Base-by-base conservation (phyloP, 2,329 filamentous ascomycete species). In the Tolypocladium endophyticum region DNA sequence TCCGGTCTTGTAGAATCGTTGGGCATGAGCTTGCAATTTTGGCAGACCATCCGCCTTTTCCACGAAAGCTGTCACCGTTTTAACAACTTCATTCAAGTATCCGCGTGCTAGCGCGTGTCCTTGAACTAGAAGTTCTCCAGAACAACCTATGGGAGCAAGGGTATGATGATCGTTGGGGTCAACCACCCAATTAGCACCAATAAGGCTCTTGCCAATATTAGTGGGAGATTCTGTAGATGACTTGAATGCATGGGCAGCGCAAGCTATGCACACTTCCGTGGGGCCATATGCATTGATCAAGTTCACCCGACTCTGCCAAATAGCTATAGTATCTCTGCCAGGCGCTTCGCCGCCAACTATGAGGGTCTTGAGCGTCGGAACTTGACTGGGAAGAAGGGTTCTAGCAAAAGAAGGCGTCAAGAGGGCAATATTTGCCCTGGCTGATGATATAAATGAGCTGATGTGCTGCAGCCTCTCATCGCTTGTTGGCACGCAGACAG, bases 21-120 rank as follows among this genome's bases (percentile, higher is more conserved):
- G 58, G 23, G 45, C 20, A 28, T 20, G n/a, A 36, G 7, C 28
- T 9, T 20, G 20, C 1, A 43, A 20, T 4, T 12, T 33, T 3
- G 43, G 50, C 4, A 58, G 66, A 64, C 59, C 78, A 75, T 33
- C 79, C 66, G 60, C 82, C 81, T 53, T 77, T 77, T 30, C 81
- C 73, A 18, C 70, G 67, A 25, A 62, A 7, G 39, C 20, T 2
- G n/a, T 41, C n/a, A 47, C 68, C 1, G 68, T 70, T 59, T 55
- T 53, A 23, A 43, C 6, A 33, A 35, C 7, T 38, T 52, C 18
- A 38, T 20, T 18, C 2, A 63, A 45, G 36, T 63, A 62, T n/a
- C 61, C 62, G 1, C 60, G 43, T 20, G 57, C 28, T 3, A 63
- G 12, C 1, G 57, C 58, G 3, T 61, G 58, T 1, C 61, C 61